Evolutionary conservation across 2,329 filamentous ascomycete species (phyloP), one percentile per base, ranked within the genome.

Genomic region (Esteya vermicola): DNA sequence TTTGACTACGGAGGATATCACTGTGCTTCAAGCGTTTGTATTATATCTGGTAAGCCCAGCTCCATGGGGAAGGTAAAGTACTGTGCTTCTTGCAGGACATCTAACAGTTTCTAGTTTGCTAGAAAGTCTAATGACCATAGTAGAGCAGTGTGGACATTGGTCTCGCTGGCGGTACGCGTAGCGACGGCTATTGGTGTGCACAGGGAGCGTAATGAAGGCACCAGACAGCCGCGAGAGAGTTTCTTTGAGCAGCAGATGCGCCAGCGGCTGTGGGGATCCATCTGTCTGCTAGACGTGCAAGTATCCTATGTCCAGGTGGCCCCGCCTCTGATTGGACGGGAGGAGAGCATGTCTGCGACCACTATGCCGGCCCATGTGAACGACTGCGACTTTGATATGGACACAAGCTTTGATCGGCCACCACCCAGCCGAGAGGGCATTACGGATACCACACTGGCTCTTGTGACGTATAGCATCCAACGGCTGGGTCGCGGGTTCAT

Each of bases 21-120:
- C 51, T 6, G 45, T 52, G 16, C 45, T 55, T 2, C 53, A 55
- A 28, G 52, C 52, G 1, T 56, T 56, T 41, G 46, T 55, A 18
- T 38, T 56, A 19, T 56, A 55, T 39, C 44, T 59, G 45, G 44
- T 50, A 13, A 8, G 19, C 32, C 19, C 31, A 3, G 7, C 8
- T 19, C 14, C 16, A 16, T 16, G 9, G 13, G n/a, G 4, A 10
- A 19, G 6, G n/a, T n/a, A n/a, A n/a, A n/a, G n/a, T n/a, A n/a
- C n/a, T n/a, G n/a, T 9, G 14, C n/a, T 14, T n/a, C n/a, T 10
- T 9, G 10, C 12, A 18, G 10, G 9, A 19, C 9, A 9, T 21
- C n/a, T 4, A 5, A 19, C 34, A 19, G 4, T 12, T 18, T 14
- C 5, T 21, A 39, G 38, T 34, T 40, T 28, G 32, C 38, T 27